Percentiles rank a stretch among this genome's conserved stretches.
These are phyloP conservation scores for Wolfiporia cocos DNA, from an alignment of 1,284 basidiomycete species.

Conservation along the genomic window DNA sequence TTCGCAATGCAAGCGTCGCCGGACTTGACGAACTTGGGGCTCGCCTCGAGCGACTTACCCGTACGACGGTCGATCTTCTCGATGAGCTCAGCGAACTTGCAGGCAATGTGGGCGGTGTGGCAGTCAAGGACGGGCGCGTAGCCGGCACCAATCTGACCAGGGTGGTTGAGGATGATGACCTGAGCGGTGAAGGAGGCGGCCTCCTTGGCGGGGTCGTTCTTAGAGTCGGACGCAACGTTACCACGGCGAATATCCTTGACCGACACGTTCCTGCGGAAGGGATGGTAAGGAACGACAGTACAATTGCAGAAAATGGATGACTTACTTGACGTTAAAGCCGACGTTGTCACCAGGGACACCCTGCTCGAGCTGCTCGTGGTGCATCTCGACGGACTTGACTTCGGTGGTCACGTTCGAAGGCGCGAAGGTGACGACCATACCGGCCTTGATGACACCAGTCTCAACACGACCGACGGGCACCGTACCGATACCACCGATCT, in stretches of 20 bases:
- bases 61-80: slow-evolving; percentile 99
- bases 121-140: slow-evolving; percentile 99
- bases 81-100: slow-evolving; percentile 97
- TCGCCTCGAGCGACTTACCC: slow-evolving; percentile 86
- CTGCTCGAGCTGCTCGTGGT: slow-evolving; percentile 97
- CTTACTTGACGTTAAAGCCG: slow-evolving; percentile 94
- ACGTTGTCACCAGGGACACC: slow-evolving; percentile 99
- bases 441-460: slow-evolving; percentile 99
- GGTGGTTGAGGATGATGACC: slow-evolving; percentile 99
- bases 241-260: slow-evolving; percentile 99
- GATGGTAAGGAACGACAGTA: slow-evolving; percentile 7
- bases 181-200: slow-evolving; percentile 99
- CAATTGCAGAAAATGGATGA: slow-evolving; percentile 10
- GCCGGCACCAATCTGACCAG: slow-evolving; percentile 98
- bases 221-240: slow-evolving; percentile 98
- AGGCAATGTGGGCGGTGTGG: slow-evolving; percentile 99
- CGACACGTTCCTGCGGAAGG: slow-evolving; percentile 86
- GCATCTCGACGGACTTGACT: slow-evolving; percentile 99
- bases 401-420: slow-evolving; percentile 99
- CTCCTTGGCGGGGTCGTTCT: slow-evolving; percentile 99
- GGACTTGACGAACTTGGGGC: slow-evolving; percentile 97
- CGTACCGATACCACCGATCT: slow-evolving; percentile 99
- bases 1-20: slow-evolving; percentile 97
- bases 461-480: slow-evolving; percentile 99
- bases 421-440: slow-evolving; percentile 98